Evolutionary conservation across 2,329 filamentous ascomycete species (phyloP), one percentile per base, ranked within the genome.

Genomic region (Boeremia lycopersici): DNA sequence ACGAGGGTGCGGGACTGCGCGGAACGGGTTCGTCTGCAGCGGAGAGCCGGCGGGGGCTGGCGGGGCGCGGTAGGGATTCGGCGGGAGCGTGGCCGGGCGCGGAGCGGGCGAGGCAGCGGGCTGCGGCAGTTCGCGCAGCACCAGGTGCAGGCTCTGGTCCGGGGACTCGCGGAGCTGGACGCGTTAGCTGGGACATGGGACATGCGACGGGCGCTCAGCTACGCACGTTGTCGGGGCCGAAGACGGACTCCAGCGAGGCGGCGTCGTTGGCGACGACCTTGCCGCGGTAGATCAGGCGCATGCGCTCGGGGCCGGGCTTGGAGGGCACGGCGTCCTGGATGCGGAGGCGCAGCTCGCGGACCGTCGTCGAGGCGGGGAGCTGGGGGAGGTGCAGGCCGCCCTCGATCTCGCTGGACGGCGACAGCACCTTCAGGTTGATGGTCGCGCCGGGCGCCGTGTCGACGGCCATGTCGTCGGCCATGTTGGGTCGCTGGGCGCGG

Each of bases 251-350:
- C 50, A 88, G 69, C 0, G 76, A 80, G 33, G 79, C 77, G 19
- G 74, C 71, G 54, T 82, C 77, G 59, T 82, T 76, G 6, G 77
- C 67, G 6, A 87, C 76, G 26, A 81, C 78, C 51, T 81, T 77
- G 17, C 85, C 85, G 44, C 78, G 74, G 61, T 85, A 86, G 17
- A 87, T 85, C 53, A 88, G 68, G 38, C 84, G 78, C 73, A 87
- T 85, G 38, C 76, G 72, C 36, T 75, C 74, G 5, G 67, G 61
- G 6, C 64, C 58, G 6, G 75, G 75, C 41, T 64, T 64, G 2
- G 69, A 69, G 34, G 81, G 76, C n/a, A 86, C 69, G 9, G 76
- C 71, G 53, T 79, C 65, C 41, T 79, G 76, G 50, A 88, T 82
- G 48, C 74, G 78, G 38, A 75, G 65, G 59, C 83, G 84, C n/a